Conservation (phyloP, 768 basidiomycete species). For the Pilatotrama ljubarskyi region DNA sequence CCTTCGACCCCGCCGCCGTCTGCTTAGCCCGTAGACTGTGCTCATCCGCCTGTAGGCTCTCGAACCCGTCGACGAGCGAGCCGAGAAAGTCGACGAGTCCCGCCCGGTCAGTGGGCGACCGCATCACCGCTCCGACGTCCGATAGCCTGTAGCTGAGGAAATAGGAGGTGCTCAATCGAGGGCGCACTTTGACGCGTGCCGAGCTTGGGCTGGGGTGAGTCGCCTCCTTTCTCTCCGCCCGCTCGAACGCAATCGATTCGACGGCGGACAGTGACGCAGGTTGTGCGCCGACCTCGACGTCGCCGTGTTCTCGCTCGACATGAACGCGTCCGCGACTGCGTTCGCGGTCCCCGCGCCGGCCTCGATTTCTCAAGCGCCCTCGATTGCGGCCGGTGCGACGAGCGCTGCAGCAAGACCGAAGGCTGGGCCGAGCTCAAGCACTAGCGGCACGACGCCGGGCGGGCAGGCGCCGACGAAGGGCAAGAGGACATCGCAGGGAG, state of each 20-base stretch:
- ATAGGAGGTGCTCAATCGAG: not conserved
- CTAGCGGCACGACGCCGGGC: not conserved
- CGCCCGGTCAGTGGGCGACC: not conserved
- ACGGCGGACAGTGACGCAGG: not conserved
- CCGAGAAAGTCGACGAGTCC: too few species aligned
- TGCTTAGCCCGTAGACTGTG: not conserved
- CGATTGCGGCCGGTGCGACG: not conserved
- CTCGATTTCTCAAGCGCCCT: not conserved
- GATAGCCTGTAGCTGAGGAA: not conserved
- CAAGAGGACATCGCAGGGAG: not conserved
- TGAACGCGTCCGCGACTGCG: slow-evolving; percentile 5
- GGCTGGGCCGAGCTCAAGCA: not conserved
- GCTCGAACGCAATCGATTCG: not conserved
- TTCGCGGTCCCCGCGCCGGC: not conserved
- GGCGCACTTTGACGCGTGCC: not conserved
- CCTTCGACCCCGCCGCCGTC: not conserved
- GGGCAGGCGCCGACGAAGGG: not conserved
- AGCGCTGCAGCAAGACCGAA: not conserved
- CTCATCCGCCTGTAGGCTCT: too few species aligned
- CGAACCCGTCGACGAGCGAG: too few species aligned
- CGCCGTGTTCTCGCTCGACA: not conserved
- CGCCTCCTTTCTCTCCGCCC: not conserved
- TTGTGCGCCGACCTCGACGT: slow-evolving; percentile 1
- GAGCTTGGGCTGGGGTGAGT: not conserved
- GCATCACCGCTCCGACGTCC: not conserved